Percentiles rank a stretch among this genome's conserved stretches.
These are phyloP conservation scores for Microcera coccophila DNA, from an alignment of 2,329 filamentous ascomycete genomes.

Conservation along the genomic window DNA sequence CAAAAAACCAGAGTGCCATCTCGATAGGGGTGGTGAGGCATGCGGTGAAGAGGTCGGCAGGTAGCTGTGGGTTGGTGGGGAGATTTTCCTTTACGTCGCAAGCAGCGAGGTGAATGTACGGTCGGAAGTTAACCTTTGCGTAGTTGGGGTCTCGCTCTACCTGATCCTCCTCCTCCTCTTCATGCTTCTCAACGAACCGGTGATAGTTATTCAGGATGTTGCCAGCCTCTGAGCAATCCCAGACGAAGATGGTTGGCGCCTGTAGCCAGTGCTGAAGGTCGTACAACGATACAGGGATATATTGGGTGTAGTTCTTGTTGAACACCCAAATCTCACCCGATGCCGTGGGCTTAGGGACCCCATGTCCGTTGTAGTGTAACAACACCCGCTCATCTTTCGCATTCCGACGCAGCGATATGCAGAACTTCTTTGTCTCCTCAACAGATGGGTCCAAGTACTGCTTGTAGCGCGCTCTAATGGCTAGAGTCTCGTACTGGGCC, in stretches of 20 bases:
- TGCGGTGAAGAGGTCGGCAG: conserved; percentile 91
- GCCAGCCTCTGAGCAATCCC: conserved; percentile 94
- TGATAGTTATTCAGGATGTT: conserved; percentile 96
- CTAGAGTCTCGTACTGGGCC: conserved; percentile 91
- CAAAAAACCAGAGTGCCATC: conserved; percentile 95
- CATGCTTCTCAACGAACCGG: conserved; percentile 90
- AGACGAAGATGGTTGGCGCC: conserved; percentile 92
- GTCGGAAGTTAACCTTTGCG: conserved; percentile 66
- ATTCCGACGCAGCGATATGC: conserved; percentile 81
- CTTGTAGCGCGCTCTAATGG: conserved; percentile 94
- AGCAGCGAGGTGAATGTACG: conserved; percentile 84
- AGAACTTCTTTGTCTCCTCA: conserved; percentile 96
- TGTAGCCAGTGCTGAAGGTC: conserved; percentile 95
- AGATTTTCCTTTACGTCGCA: conserved; percentile 88
- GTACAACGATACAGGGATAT: conserved; percentile 93
- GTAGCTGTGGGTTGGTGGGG: conserved; percentile 88
- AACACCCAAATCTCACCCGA: conserved; percentile 99
- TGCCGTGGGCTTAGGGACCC: conserved; percentile 89
- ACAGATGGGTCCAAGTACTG: conserved; percentile 94
- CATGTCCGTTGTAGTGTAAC: conserved; percentile 98
- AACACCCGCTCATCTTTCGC: conserved; percentile 93
- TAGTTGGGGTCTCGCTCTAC: conserved; percentile 76
- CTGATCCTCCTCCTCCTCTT: conserved; percentile 77
- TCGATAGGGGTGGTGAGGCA: conserved; percentile 96
- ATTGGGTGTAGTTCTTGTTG: conserved; percentile 97